Conservation (phyloP, 1,284 basidiomycete species). For the Erythrobasidium hasegawianum region DNA sequence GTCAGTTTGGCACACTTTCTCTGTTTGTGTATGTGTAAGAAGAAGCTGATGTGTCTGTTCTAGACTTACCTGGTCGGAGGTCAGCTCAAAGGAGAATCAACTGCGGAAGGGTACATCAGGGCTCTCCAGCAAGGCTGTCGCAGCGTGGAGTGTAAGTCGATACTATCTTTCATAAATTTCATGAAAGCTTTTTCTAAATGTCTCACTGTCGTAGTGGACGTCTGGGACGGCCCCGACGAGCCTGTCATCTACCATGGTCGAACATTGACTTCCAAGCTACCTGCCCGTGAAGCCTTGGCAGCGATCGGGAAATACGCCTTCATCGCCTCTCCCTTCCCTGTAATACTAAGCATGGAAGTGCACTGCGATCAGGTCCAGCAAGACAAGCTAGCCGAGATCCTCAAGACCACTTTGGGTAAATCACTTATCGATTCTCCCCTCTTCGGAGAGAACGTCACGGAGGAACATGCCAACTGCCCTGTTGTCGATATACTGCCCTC, state of each 20-base stretch:
- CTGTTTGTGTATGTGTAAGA: not conserved
- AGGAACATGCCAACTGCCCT: conserved; percentile 43
- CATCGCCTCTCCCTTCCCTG: conserved; percentile 83
- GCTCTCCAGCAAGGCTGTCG: conserved; percentile 86
- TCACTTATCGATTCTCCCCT: conserved; percentile 61
- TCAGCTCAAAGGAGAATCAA: conserved; percentile 88
- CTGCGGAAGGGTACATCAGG: conserved; percentile 92
- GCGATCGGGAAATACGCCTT: conserved; percentile 93
- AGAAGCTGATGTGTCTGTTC: conserved; percentile 2
- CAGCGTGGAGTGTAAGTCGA: conserved; percentile 77
- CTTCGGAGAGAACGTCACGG: conserved; percentile 50
- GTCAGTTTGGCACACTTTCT: conserved; percentile 39
- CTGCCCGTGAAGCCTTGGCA: conserved; percentile 75
- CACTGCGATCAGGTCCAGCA: conserved; percentile 83
- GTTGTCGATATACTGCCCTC: conserved; percentile 66
- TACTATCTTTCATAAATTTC: too few species aligned
- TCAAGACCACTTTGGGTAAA: conserved; percentile 74
- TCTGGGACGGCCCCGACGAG: conserved; percentile 67
- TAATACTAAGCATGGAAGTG: conserved; percentile 92
- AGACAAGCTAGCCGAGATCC: conserved; percentile 71
- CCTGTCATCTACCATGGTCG: conserved; percentile 86
- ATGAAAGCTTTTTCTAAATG: not conserved
- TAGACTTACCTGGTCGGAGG: conserved; percentile 88
- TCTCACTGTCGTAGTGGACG: conserved; percentile 66
- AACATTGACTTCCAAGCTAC: conserved; percentile 82